A percentile compares a stretch with the other conserved stretches of the same genome.
These are phyloP conservation scores for Penicillium flavigenum DNA, from an alignment of 495 filamentous ascomycete genomes.

Conservation along the genomic window DNA sequence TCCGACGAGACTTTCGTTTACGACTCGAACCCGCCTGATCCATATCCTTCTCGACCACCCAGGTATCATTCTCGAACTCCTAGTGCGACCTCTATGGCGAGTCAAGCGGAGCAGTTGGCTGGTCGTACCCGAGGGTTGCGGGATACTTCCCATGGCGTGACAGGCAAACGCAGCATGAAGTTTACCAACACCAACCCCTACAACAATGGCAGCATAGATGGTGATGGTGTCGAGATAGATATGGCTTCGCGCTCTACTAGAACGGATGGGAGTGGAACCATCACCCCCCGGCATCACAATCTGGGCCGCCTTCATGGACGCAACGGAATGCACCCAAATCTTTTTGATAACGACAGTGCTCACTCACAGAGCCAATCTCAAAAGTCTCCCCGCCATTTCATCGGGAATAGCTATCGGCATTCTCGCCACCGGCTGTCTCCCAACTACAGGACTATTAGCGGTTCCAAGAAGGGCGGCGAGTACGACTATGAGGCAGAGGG, in stretches of 20 bases:
- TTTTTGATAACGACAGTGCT: constrained; percentile 74
- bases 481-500: constrained; percentile 73
- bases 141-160: constrained; percentile 62
- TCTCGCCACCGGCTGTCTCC: constrained; percentile 37
- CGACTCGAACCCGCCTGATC: constrained; percentile 94
- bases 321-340: constrained; percentile 63
- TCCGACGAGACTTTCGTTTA: constrained; percentile 99
- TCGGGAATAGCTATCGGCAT: constrained; percentile 37
- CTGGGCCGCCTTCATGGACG: constrained; percentile 67
- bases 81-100: constrained; percentile 87
- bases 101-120: constrained; percentile 69
- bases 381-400: constrained; percentile 62
- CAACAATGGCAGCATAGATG: constrained; percentile 58
- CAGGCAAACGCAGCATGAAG: constrained; percentile 94
- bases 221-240: constrained; percentile 59
- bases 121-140: constrained; percentile 64
- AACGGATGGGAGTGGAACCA: constrained; percentile 59
- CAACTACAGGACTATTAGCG: constrained; percentile 44
- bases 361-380: constrained; percentile 44
- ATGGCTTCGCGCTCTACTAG: constrained; percentile 57
- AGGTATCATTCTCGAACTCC: constrained; percentile 94
- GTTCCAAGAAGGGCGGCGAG: constrained; percentile 53
- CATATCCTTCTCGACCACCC: constrained; percentile 65
- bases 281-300: constrained; percentile 71
- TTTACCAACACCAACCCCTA: constrained; percentile 79